These are phyloP conservation scores for Fomitopsis palustris DNA, from an alignment of 1,284 basidiomycete genomes.

Conservation along the genomic window DNA sequence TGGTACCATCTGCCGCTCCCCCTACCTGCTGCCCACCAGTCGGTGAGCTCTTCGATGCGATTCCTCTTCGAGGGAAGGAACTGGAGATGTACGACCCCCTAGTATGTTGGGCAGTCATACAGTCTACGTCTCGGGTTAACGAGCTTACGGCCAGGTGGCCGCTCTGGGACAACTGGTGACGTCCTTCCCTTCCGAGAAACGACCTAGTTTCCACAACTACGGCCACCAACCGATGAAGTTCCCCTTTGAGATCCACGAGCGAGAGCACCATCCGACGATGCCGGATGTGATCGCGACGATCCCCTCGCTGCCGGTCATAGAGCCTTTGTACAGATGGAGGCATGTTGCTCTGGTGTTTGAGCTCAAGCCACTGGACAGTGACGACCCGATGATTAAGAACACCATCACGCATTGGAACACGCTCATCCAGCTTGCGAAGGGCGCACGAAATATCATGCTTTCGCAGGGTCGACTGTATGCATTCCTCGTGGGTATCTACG, in stretches of 20 bases:
- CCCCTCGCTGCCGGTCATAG: background rate
- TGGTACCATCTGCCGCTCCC: background rate
- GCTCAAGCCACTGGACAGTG: background rate
- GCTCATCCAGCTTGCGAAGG: slow-evolving; percentile 5
- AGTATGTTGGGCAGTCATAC: background rate
- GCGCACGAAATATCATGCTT: slow-evolving; percentile 9
- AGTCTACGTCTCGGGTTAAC: no score
- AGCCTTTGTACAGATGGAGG: background rate
- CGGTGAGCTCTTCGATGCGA: background rate
- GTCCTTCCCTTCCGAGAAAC: background rate
- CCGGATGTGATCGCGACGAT: background rate
- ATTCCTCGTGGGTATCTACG: slow-evolving; percentile 13
- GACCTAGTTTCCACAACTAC: background rate
- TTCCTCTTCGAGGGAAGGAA: background rate
- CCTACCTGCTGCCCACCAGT: background rate
- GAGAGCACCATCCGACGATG: background rate
- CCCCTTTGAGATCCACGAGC: background rate
- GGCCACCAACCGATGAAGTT: background rate
- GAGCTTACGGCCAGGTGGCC: background rate
- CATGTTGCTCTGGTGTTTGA: background rate
- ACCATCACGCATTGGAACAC: background rate
- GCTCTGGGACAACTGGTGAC: background rate
- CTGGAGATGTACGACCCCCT: background rate
- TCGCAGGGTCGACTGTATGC: slow-evolving; percentile 10
- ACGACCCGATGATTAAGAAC: background rate